Evolutionary conservation across 225 moss, liverwort and hornwort species (phyloP).

Genomic region (Pleurozium schreberi): DNA sequence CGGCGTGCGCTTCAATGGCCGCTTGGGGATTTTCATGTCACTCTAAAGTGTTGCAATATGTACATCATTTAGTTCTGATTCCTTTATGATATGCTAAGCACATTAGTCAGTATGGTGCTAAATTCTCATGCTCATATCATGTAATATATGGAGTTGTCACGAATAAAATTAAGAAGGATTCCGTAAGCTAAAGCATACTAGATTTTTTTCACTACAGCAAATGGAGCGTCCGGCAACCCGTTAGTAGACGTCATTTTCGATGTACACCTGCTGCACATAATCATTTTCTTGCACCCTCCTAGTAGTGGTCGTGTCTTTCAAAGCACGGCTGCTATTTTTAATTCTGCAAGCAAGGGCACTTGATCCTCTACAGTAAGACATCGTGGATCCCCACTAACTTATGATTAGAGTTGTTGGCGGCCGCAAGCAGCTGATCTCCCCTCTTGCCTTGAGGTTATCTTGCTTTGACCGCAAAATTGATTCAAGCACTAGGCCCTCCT

Average conservation of each 20-base stretch:
- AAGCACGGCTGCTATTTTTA: neutral
- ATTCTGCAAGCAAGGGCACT: too few relatives aligned
- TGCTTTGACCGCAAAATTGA: neutral
- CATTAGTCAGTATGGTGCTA: too few relatives aligned
- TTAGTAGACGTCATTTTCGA: neutral
- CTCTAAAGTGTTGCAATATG: too few relatives aligned
- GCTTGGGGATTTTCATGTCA: too few relatives aligned
- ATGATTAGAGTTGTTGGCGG: neutral
- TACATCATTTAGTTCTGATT: too few relatives aligned
- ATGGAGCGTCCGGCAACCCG: neutral
- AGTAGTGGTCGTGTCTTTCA: neutral
- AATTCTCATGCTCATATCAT: too few relatives aligned
- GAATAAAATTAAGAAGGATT: neutral
- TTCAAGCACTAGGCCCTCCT: neutral
- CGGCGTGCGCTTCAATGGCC: too few relatives aligned
- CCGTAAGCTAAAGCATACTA: neutral
- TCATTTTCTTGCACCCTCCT: neutral
- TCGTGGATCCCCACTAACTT: neutral
- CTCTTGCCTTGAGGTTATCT: neutral
- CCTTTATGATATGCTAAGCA: too few relatives aligned
- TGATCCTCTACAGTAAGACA: neutral
- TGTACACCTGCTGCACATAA: neutral
- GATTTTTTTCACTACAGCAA: neutral
- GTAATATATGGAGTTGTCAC: neutral
- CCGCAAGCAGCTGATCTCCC: neutral